phyloP scores from a whole-genome alignment of 441 rosid species.

The Mallotus repandus region DNA sequence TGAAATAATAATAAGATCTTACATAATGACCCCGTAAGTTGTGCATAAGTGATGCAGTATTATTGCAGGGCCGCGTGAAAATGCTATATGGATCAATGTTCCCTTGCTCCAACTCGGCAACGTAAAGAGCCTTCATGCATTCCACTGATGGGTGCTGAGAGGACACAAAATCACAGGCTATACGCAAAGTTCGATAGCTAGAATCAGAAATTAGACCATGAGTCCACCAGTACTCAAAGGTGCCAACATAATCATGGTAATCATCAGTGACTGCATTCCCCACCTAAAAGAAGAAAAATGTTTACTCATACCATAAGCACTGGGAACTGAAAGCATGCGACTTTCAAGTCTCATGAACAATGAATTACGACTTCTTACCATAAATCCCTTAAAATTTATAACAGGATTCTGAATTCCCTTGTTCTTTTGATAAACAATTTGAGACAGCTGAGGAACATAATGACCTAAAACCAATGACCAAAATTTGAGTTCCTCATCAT shows the following conservation, averaged over 20 bases:
- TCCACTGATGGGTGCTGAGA: slow-evolving; percentile 66
- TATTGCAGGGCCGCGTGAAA: slow-evolving; percentile 72
- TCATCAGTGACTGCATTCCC: slow-evolving; percentile 98
- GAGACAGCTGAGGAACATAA: slow-evolving; percentile 95
- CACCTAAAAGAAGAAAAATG: slow-evolving; percentile 42
- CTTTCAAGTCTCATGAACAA: neutral
- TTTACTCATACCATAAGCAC: slow-evolving; percentile 2
- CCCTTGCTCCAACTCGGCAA: slow-evolving; percentile 70
- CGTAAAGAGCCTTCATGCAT: slow-evolving; percentile 54
- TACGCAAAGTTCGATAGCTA: slow-evolving; percentile 55
- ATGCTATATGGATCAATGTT: slow-evolving; percentile 85
- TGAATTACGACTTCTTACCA: slow-evolving; percentile 44
- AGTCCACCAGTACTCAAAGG: slow-evolving; percentile 96
- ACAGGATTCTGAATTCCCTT: slow-evolving; percentile 60
- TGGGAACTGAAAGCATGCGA: neutral
- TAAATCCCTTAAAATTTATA: slow-evolving; percentile 89
- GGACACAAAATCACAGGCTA: slow-evolving; percentile 54
- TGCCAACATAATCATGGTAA: slow-evolving; percentile 72
- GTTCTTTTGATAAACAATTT: slow-evolving; percentile 62
- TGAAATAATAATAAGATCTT: slow-evolving; percentile 17
- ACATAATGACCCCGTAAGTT: slow-evolving; percentile 72
- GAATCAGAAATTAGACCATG: slow-evolving; percentile 95
- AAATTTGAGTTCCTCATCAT: slow-evolving; percentile 11
- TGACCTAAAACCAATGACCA: slow-evolving; percentile 55
- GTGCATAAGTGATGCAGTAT: slow-evolving; percentile 46